Base-by-base conservation (phyloP, 2,329 filamentous ascomycete species). In the Aspergillus vadensis region DNA sequence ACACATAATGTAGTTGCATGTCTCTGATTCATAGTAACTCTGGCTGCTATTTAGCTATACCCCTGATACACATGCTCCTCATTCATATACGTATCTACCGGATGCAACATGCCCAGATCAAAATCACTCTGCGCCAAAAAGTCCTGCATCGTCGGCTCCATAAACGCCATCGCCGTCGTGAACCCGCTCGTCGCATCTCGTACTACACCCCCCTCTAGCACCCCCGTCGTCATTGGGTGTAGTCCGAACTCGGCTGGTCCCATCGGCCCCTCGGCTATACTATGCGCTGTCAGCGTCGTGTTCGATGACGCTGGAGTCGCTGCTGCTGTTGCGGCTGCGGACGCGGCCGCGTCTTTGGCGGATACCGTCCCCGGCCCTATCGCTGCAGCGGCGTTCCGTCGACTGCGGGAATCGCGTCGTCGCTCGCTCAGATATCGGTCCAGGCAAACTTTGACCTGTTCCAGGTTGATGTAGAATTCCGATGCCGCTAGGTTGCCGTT, bases 61-160 rank as follows among this genome's bases (percentile, higher is more conserved):
- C 47, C 47, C 47, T 25, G 25, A 14, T 50, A 50, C 3, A 25
- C 47, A 30, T 32, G 32, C 58, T 74, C 72, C 48, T 76, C 74
- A 49, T 67, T 72, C 58, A 75, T 67, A 55, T 73, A 74, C 3
- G 70, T 70, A 65, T 76, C 74, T 38, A 75, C 71, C 7, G 74
- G 72, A 60, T 76, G 71, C 58, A 74, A 57, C 54, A 74, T 59
- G 2, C 73, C 72, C 36, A 76, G 50, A 60, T 76, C 74, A 17
- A 77, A 69, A 65, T 77, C 73, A 4, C 74, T 74, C 63, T 76
- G 74, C 17, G 74, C 73, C 1, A 77, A 63, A 17, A 76, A 77
- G 50, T 76, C 72, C 58, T 77, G 74, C 74, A 77, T 75, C 7
- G 74, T 76, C 21, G 74, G 74, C 53, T 77, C 73, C 43, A 76